phyloP scores from a whole-genome alignment of 495 filamentous ascomycete genomes.

The Bryoglossum gracile region DNA sequence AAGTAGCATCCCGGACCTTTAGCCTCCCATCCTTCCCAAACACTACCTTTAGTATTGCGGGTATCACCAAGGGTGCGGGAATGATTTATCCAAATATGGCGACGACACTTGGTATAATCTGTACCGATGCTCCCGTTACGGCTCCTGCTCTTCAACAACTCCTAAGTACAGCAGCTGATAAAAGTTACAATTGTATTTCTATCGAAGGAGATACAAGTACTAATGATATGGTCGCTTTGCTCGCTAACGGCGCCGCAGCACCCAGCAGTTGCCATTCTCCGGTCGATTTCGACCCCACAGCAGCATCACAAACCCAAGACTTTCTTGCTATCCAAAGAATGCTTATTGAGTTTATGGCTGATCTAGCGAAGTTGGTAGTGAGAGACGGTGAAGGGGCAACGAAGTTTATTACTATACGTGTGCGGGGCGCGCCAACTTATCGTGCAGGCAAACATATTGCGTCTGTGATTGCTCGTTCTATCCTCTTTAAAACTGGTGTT shows the following conservation, averaged over 20 bases:
- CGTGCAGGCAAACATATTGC: conserved; percentile 60
- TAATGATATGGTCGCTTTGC: conserved; percentile 86
- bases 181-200: conserved; percentile 90
- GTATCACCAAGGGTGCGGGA: conserved; percentile 94
- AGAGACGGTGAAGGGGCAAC: conserved; percentile 95
- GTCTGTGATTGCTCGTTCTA: conserved; percentile 77
- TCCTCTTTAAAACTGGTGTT: conserved; percentile 89
- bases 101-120: conserved; percentile 83
- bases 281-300: conserved; percentile 43
- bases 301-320: conserved; percentile 33
- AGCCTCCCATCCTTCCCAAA: conserved; percentile 71
- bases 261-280: conserved; percentile 59
- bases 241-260: conserved; percentile 90
- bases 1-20: conserved; percentile 78
- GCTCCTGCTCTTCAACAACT: conserved; percentile 55
- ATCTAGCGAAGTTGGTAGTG: conserved; percentile 86
- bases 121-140: conserved; percentile 80
- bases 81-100: conserved; percentile 99
- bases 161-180: conserved; percentile 65
- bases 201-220: conserved; percentile 93
- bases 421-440: conserved; percentile 59
- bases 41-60: conserved; percentile 70
- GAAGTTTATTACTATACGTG: conserved; percentile 87
- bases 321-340: conserved; percentile 56
- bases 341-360: conserved; percentile 66